Conservation (phyloP, 129 eudicot genomes). For the Smallanthus sonchifolius region DNA sequence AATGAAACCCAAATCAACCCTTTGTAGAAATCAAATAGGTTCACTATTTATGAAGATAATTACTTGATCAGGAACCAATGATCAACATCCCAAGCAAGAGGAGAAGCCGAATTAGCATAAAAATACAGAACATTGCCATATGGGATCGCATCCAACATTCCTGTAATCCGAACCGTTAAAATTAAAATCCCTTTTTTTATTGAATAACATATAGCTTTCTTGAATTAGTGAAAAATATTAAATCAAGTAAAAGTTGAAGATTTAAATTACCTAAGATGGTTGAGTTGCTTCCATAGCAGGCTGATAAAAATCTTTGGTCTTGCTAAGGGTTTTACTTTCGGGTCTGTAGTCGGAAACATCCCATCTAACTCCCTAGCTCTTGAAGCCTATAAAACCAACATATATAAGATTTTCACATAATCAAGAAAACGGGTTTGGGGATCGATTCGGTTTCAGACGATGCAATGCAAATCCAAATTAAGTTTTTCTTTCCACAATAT, state of each 20-base stretch:
- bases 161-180: constrained; percentile 27
- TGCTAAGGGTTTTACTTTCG: constrained; percentile 70
- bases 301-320: constrained; percentile 67
- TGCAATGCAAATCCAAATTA: neutral
- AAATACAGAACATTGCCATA: constrained; percentile 91
- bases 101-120: constrained; percentile 92
- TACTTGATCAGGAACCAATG: constrained; percentile 99
- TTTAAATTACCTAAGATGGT: constrained; percentile 72
- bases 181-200: neutral
- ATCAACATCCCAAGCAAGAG: constrained; percentile 95
- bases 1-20: neutral
- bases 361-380: constrained; percentile 66
- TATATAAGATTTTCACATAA: neutral
- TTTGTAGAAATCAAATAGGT: neutral
- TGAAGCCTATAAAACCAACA: constrained; percentile 40
- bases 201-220: neutral
- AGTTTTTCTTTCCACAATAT: neutral
- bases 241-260: neutral
- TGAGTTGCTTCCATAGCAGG: constrained; percentile 93
- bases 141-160: constrained; percentile 97
- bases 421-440: too few relatives aligned
- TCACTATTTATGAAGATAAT: neutral
- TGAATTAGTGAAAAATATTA: neutral
- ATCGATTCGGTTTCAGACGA: neutral
- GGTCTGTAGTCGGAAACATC: constrained; percentile 70